Percentiles rank a stretch among this genome's conserved stretches.
These are phyloP conservation scores for Lecanosticta acicola DNA, from an alignment of 2,329 filamentous ascomycete species.

Conservation along the genomic window DNA sequence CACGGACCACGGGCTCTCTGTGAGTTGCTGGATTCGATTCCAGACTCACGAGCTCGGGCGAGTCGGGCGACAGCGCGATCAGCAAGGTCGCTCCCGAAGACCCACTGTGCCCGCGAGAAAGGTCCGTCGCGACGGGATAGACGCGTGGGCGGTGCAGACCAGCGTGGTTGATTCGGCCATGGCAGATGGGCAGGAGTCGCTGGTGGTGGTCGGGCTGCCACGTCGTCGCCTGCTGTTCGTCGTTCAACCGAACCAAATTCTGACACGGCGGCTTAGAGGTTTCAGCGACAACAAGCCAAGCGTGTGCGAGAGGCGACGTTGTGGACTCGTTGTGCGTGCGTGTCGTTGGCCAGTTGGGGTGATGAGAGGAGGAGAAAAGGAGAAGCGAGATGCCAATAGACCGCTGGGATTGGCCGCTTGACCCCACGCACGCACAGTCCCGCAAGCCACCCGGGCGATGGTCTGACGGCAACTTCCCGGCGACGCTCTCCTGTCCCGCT, in stretches of 20 bases:
- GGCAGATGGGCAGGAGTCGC: neutral
- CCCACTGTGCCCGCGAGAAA: too few relatives aligned
- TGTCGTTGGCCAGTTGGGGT: neutral
- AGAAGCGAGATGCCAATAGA: neutral
- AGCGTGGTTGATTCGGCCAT: too few relatives aligned
- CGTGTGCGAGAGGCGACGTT: neutral
- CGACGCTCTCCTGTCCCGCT: too few relatives aligned
- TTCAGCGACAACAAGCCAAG: too few relatives aligned
- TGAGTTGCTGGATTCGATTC: slow-evolving; percentile 1
- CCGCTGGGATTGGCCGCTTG: neutral
- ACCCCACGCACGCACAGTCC: neutral
- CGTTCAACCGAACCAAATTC: neutral
- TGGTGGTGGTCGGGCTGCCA: neutral
- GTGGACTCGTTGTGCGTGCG: neutral
- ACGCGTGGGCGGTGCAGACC: too few relatives aligned
- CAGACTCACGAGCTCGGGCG: too few relatives aligned
- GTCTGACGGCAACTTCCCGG: too few relatives aligned
- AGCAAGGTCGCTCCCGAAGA: neutral
- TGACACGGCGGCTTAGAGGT: neutral
- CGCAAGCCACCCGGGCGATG: too few relatives aligned
- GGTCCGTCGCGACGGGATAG: too few relatives aligned
- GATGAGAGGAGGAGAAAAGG: neutral
- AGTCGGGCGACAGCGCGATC: neutral
- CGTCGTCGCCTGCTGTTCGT: neutral
- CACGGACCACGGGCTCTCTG: neutral